Evolutionary conservation across 495 filamentous ascomycete species (phyloP), one percentile per base, ranked within the genome.

Genomic region (Lasiosphaeria ovina): DNA sequence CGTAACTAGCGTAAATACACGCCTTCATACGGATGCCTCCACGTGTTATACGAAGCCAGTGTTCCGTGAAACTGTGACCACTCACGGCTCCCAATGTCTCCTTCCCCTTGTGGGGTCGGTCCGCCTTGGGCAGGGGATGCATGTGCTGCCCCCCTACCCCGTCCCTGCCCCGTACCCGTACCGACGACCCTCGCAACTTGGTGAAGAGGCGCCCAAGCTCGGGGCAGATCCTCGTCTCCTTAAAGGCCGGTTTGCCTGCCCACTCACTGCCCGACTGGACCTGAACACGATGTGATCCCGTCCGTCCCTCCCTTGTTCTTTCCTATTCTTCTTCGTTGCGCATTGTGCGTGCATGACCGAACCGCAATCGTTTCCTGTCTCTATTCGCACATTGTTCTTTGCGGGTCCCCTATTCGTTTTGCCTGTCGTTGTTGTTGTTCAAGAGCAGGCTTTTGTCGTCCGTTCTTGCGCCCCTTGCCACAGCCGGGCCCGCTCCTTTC

Each of bases 311-410:
- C 34, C 3, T 24, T 31, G 52, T 55, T 55, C 52, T 35, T 55
- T 55, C 52, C 33, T 55, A 55, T 55, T 55, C 34, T 55, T 55
- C 34, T 47, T 47, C 38, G 38, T 42, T 47, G 44, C 2, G 44
- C 44, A 14, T 47, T 47, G 7, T 47, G 44, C 5, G 44, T 47
- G 44, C 44, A 47, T 47, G 44, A 14, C 6, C 11, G 12, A 47
- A n/a, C 44, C 11, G 12, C 52, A 51, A 14, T 51, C 49, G 49
- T 51, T 51, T 24, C 32, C 10, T 51, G 11, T 17, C 49, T 3
- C 17, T 51, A 24, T 35, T 35, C 4, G 1, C 1, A 35, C 12
- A 47, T 47, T 47, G 44, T 47, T 47, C 12, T 14, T 47, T 47
- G 8, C 8, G 44, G 6, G 16, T 9, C 44, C 16, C 8, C 44